phyloP scores from a whole-genome alignment of 495 filamentous ascomycete genomes.

The Cercophora samala region DNA sequence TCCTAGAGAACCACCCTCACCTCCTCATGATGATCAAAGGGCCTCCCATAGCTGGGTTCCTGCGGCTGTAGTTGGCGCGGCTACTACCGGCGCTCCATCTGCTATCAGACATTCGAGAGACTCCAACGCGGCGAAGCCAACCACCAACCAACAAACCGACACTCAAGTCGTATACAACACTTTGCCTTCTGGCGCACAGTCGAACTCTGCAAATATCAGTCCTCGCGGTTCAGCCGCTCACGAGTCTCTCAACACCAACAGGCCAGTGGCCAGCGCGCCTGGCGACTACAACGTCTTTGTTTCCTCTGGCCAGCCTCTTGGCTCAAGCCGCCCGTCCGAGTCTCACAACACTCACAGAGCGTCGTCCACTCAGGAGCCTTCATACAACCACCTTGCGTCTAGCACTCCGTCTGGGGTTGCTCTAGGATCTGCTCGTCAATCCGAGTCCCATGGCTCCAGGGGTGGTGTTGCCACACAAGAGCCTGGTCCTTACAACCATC shows the following conservation, averaged over 20 bases:
- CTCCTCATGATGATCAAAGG: neutral
- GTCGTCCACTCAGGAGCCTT: neutral
- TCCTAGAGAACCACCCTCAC: slow-evolving; percentile 25
- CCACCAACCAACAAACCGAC: neutral
- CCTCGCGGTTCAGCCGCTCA: neutral
- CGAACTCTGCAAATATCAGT: neutral
- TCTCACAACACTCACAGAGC: neutral
- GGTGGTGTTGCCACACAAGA: no score
- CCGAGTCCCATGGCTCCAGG: no score
- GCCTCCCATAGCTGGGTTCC: neutral
- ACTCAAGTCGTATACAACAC: neutral
- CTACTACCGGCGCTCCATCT: neutral
- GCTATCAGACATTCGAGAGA: neutral
- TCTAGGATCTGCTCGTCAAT: no score
- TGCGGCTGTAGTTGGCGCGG: neutral
- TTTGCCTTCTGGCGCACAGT: neutral
- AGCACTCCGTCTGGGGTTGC: no score
- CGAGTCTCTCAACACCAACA: neutral
- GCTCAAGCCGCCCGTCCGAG: neutral
- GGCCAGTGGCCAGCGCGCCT: neutral
- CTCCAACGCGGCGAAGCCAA: neutral
- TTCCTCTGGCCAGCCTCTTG: neutral
- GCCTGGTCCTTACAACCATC: no score
- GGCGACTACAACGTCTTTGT: neutral
- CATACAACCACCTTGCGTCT: neutral